These are phyloP conservation scores for Harringtonia aguacate DNA, from an alignment of 2,329 filamentous ascomycete genomes.

Conservation along the genomic window DNA sequence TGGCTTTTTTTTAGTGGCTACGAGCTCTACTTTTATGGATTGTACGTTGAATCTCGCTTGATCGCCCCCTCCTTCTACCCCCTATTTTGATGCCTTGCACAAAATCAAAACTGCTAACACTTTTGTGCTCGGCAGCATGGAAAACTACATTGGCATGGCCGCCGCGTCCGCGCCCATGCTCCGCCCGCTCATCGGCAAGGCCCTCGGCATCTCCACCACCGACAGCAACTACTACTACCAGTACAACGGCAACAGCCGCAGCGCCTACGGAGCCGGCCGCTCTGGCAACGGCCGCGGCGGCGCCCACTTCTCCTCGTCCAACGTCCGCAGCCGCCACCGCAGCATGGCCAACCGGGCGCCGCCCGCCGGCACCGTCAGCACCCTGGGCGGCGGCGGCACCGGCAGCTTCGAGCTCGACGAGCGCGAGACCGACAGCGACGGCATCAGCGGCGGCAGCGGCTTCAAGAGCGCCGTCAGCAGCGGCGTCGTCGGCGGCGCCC, in stretches of 20 bases:
- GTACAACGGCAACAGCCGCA: background rate
- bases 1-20: too few species aligned
- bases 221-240: slow-evolving; percentile 4
- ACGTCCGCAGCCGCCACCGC: background rate
- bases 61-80: background rate
- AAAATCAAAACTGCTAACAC: too few species aligned
- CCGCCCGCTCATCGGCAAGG: slow-evolving; percentile 22
- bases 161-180: slow-evolving; percentile 28
- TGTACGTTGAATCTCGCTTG: slow-evolving; percentile 21
- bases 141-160: slow-evolving; percentile 28
- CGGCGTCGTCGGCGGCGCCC: too few species aligned
- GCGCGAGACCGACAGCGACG: slow-evolving; percentile 3
- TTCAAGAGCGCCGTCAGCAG: too few species aligned
- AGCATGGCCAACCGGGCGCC: too few species aligned
- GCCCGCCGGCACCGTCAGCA: background rate
- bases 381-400: background rate
- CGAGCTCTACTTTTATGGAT: slow-evolving; percentile 21
- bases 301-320: too few species aligned
- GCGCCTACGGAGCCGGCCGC: background rate
- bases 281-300: too few species aligned
- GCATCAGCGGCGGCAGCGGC: too few species aligned
- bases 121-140: slow-evolving; percentile 19
- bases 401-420: slow-evolving; percentile 5
- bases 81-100: too few species aligned
- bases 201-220: slow-evolving; percentile 16